A percentile compares a stretch with the other conserved stretches of the same genome.
Evolutionary conservation across 768 basidiomycete genomes (phyloP).

Genomic region (Rhodotorula toruloides): DNA sequence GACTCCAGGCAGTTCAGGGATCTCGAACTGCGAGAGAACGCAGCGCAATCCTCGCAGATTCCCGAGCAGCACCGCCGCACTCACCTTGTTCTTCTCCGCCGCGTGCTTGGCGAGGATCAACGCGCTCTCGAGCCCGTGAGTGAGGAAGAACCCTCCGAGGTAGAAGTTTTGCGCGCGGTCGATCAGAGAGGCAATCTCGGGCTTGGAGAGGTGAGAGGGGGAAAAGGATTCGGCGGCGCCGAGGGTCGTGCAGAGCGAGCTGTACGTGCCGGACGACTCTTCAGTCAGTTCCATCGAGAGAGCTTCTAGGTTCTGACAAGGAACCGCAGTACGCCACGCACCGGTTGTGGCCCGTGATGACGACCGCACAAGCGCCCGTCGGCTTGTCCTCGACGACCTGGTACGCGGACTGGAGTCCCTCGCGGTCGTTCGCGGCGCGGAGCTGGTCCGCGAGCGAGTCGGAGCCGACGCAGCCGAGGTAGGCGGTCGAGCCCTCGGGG

Average conservation of each 20-base stretch:
- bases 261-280: slow-evolving; percentile 43
- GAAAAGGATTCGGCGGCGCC: slow-evolving; percentile 87
- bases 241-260: slow-evolving; percentile 87
- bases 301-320: neutral
- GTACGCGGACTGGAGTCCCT: slow-evolving; percentile 82
- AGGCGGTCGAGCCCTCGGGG: slow-evolving; percentile 80
- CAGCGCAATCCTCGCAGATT: neutral
- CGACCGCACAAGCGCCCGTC: slow-evolving; percentile 93
- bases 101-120: slow-evolving; percentile 73
- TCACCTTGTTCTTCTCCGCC: slow-evolving; percentile 67
- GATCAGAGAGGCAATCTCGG: slow-evolving; percentile 68
- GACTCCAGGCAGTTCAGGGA: neutral
- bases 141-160: slow-evolving; percentile 95
- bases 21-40: neutral
- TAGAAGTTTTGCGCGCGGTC: slow-evolving; percentile 80
- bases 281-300: neutral
- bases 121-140: slow-evolving; percentile 72
- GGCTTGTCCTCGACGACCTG: slow-evolving; percentile 77
- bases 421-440: slow-evolving; percentile 80
- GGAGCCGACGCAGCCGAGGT: slow-evolving; percentile 87
- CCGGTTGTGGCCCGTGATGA: slow-evolving; percentile 91
- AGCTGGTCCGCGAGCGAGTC: slow-evolving; percentile 88
- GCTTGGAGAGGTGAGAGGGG: slow-evolving; percentile 68
- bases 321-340: slow-evolving; percentile 50
- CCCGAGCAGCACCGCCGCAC: slow-evolving; percentile 17